Conservation (phyloP, 139 green algal species). For the Tetradesmus lagerheimii region DNA sequence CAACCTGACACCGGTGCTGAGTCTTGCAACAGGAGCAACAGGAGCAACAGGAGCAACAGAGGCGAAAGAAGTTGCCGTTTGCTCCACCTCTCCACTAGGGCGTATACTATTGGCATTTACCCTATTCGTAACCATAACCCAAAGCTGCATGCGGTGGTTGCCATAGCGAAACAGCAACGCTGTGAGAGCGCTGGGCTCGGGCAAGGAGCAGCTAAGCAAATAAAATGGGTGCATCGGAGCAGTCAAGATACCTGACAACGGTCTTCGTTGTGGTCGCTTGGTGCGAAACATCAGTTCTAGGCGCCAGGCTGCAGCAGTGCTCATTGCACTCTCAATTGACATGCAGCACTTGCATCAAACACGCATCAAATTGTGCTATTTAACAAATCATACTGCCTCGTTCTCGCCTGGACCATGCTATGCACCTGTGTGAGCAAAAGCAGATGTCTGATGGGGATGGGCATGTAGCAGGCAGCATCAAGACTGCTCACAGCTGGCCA, state of each 20-base stretch:
- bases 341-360: neutral
- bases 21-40: no score
- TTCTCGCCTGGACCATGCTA: neutral
- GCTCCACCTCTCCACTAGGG: neutral
- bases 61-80: neutral
- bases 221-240: neutral
- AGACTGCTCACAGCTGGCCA: neutral
- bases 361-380: neutral
- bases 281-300: neutral
- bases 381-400: neutral
- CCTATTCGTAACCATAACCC: no score
- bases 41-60: neutral
- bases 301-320: neutral
- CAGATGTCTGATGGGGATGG: neutral
- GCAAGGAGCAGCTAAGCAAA: neutral
- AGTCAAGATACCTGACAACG: neutral
- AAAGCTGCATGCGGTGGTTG: neutral
- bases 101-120: no score
- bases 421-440: neutral
- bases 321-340: neutral
- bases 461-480: neutral
- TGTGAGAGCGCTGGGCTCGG: neutral
- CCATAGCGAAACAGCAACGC: neutral
- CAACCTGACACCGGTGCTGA: neutral
- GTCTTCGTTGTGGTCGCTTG: constrained; percentile 11